These are phyloP conservation scores for Juncus inflexus DNA, from an alignment of 176 grass and related monocot species.

Conservation along the genomic window DNA sequence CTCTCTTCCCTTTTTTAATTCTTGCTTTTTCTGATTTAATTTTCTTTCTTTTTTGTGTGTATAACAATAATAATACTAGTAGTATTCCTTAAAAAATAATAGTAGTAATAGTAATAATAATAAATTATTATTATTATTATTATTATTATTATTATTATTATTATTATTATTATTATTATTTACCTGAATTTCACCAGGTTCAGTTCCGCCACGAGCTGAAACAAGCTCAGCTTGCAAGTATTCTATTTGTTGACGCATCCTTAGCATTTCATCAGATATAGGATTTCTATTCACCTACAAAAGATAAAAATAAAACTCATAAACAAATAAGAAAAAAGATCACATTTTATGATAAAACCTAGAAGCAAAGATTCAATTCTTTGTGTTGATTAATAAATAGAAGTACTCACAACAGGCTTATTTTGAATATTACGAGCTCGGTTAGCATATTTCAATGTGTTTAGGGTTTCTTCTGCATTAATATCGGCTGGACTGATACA, in stretches of 20 bases:
- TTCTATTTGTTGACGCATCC: constrained; percentile 92
- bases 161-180: background rate
- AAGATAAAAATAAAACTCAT: constrained; percentile 11
- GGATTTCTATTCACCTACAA: constrained; percentile 95
- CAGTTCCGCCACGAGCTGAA: constrained; percentile 63
- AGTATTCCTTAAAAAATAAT: no score
- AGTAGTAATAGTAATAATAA: no score
- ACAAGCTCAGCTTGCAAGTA: constrained; percentile 81
- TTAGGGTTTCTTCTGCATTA: constrained; percentile 97
- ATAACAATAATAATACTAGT: no score
- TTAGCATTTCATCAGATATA: constrained; percentile 97
- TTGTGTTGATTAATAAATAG: no score
- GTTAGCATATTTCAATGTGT: constrained; percentile 99
- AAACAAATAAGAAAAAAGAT: background rate
- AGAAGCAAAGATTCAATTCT: no score
- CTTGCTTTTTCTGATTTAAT: no score
- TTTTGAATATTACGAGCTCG: constrained; percentile 97
- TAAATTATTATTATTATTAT: no score
- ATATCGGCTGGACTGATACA: constrained; percentile 99
- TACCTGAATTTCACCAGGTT: constrained; percentile 87
- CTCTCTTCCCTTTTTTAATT: no score
- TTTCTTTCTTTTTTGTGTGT: no score
- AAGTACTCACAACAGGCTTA: constrained; percentile 82
- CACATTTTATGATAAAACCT: no score
- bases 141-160: no score